A percentile compares a stretch with the other conserved stretches of the same genome.
phyloP scores from a whole-genome alignment of 2,329 filamentous ascomycete species.

The Mariannaea sp. region DNA sequence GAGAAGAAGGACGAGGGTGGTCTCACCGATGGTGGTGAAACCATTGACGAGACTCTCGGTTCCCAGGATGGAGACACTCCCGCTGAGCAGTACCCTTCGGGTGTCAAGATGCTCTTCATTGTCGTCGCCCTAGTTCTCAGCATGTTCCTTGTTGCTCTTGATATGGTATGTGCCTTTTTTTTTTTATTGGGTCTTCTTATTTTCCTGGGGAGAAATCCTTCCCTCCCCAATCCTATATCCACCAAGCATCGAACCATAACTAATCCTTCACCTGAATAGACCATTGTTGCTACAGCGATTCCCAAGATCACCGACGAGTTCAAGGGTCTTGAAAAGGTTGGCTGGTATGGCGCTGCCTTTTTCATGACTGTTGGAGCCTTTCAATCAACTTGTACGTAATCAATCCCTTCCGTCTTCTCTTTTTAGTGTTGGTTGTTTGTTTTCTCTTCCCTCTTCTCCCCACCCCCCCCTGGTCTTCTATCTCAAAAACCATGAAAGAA shows the following conservation, averaged over 20 bases:
- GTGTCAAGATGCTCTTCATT: slow-evolving; percentile 48
- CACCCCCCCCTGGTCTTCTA: too few relatives aligned
- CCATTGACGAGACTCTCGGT: slow-evolving; percentile 20
- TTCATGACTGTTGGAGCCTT: slow-evolving; percentile 54
- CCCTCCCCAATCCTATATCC: slow-evolving; percentile 2
- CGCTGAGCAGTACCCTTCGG: slow-evolving; percentile 45
- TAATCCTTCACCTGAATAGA: slow-evolving; percentile 40
- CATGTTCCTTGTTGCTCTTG: slow-evolving; percentile 56
- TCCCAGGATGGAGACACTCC: slow-evolving; percentile 30
- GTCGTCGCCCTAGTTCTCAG: slow-evolving; percentile 52
- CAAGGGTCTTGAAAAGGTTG: slow-evolving; percentile 56
- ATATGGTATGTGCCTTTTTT: slow-evolving; percentile 45
- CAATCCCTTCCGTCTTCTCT: too few relatives aligned
- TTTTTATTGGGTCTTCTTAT: too few relatives aligned
- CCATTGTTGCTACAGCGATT: slow-evolving; percentile 62
- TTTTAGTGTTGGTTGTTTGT: too few relatives aligned
- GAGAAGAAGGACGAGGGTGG: slow-evolving; percentile 37
- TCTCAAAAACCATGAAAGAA: too few relatives aligned
- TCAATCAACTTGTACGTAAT: slow-evolving; percentile 49
- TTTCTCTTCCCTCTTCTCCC: too few relatives aligned
- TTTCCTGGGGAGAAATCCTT: too few relatives aligned
- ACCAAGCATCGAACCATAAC: background rate
- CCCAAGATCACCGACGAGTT: slow-evolving; percentile 61
- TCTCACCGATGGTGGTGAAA: slow-evolving; percentile 29
- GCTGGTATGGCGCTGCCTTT: slow-evolving; percentile 64